Evolutionary conservation across 768 basidiomycete species (phyloP), one percentile per base, ranked within the genome.

Genomic region (Suillus alpinus): DNA sequence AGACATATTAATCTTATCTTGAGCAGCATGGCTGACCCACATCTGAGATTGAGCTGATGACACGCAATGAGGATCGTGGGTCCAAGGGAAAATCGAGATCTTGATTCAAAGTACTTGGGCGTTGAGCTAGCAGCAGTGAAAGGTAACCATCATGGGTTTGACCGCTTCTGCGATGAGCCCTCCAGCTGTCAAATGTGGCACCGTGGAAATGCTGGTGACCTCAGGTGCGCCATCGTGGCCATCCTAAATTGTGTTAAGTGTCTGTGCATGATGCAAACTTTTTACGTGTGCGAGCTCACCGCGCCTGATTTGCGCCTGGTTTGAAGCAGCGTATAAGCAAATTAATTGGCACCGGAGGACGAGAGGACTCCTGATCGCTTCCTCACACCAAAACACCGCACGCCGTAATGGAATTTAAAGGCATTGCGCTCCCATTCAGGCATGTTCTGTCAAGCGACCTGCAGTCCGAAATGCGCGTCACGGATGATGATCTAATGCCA

Each of bases 1-100:
- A 63, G 70, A 69, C 63, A 59, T 62, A 55, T 57, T 55, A 50
- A 55, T 68, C 50, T 52, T 59, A 59, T 63, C 58, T 59, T 56
- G 67, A 59, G 60, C 44, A 65, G 59, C 60, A 62, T 71, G 65
- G 56, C 56, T 49, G 62, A 60, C 61, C 67, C 67, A 64, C 64
- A 60, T 62, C 62, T 61, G 32, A 26, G 59, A 58, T 57, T 59
- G 59, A 39, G n/a, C 59, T 62, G 39, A 46, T 62, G 59, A 58
- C 60, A 59, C 50, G 52, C 59, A 57, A 59, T 44, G 40, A 39
- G 49, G 50, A 53, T 70, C 70, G 68, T 70, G 68, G 68, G 67
- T 68, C 66, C 56, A 44, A 55, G 53, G 53, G 37, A 55, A 39
- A 55, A 55, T 29, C 53, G 23, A 55, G 53, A 55, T 55, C 37